Evolutionary conservation across 331 rosid species (phyloP), one percentile per base, ranked within the genome.

Genomic region (Saraca asoca): DNA sequence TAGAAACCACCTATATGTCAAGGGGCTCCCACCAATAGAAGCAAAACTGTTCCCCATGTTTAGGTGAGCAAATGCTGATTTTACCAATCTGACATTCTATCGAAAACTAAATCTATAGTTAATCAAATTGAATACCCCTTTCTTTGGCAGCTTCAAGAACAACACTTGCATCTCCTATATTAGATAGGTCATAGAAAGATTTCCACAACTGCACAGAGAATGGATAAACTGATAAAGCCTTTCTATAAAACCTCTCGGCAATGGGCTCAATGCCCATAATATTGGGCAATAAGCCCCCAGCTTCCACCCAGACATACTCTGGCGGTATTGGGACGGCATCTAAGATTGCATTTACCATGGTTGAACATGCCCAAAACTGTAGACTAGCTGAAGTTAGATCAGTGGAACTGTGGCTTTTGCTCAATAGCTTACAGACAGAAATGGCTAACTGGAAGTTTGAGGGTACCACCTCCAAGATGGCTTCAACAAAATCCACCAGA

Each of bases 401-500:
- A 31, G 83, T 67, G 63, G 63, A 66, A 62, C 53, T 53, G 73
- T 58, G 15, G 51, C 65, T 43, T 34, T 81, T 78, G 76, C 75
- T 62, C 49, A 93, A 80, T 68, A 58, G 71, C 82, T 84, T 90
- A 74, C 95, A 90, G 65, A 83, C 86, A 33, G 79, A 80, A 58
- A 86, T 44, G 60, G 94, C 90, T 43, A 93, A 80, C 51, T 69
- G 87, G 58, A 76, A 88, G 69, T 93, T 93, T 66, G 85, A 79
- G 70, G 98, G 97, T 57, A 75, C 80, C 54, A 68, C 84, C 69
- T 85, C 90, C 85, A 90, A 73, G 77, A 86, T 75, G 49, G 78
- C 79, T 84, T 93, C 98, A 17, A 88, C 92, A 72, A 90, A 90
- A 86, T 93, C 95, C 70, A 93, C 97, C 86, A 90, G 52, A 69